Evolutionary conservation across 2,329 filamentous ascomycete genomes (phyloP).

Genomic region (Akanthomyces lecanii): DNA sequence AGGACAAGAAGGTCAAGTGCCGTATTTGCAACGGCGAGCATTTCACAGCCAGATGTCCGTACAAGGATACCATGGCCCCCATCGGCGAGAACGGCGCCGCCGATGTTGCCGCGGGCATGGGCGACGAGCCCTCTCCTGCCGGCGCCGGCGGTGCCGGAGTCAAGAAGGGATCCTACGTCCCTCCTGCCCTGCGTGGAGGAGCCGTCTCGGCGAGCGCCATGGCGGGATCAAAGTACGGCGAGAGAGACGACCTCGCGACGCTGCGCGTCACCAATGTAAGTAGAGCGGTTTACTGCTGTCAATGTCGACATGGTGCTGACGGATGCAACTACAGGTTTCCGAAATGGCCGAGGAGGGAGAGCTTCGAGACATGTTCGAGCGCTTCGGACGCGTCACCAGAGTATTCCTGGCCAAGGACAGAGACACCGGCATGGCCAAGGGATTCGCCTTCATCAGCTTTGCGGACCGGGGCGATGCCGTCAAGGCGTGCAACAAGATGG

Average conservation of each 20-base stretch:
- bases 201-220: slow-evolving; percentile 58
- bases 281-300: slow-evolving; percentile 25
- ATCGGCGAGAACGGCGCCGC: slow-evolving; percentile 57
- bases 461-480: slow-evolving; percentile 85
- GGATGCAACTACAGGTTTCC: slow-evolving; percentile 60
- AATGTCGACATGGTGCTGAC: slow-evolving; percentile 25
- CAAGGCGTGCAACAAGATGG: slow-evolving; percentile 94
- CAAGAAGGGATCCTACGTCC: slow-evolving; percentile 84
- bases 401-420: slow-evolving; percentile 98
- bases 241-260: slow-evolving; percentile 93
- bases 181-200: slow-evolving; percentile 81
- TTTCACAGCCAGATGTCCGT: slow-evolving; percentile 98
- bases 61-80: slow-evolving; percentile 99
- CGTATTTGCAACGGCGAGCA: slow-evolving; percentile 98
- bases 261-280: slow-evolving; percentile 95
- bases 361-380: slow-evolving; percentile 95
- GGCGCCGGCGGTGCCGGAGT: slow-evolving; percentile 46
- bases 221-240: slow-evolving; percentile 74
- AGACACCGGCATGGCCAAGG: slow-evolving; percentile 93
- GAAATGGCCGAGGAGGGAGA: slow-evolving; percentile 97
- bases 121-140: slow-evolving; percentile 45
- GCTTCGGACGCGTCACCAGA: slow-evolving; percentile 92
- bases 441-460: slow-evolving; percentile 98
- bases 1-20: slow-evolving; percentile 99
- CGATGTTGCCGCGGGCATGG: slow-evolving; percentile 53